Percentiles rank a stretch among this genome's conserved stretches.
Conservation (phyloP, 257 asterid genomes). For the Solanum stenotomum region DNA sequence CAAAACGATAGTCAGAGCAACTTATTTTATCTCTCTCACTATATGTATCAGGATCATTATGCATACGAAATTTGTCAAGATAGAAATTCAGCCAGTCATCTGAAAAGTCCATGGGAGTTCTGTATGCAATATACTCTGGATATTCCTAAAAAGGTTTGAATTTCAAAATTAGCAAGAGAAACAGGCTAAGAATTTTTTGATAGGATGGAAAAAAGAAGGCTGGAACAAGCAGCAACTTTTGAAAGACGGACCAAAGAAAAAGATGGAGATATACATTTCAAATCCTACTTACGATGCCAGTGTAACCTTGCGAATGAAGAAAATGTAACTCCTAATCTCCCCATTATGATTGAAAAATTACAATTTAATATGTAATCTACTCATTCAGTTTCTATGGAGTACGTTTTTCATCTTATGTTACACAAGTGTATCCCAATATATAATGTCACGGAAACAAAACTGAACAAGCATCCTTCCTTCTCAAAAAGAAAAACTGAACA, state of each 20-base stretch:
- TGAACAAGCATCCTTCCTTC: background rate
- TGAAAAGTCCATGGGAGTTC: constrained; percentile 52
- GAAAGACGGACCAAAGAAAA: background rate
- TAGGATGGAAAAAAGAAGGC: background rate
- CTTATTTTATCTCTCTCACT: constrained; percentile 49
- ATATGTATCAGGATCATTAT: constrained; percentile 38
- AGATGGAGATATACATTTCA: background rate
- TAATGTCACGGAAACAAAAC: background rate
- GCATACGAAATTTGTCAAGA: constrained; percentile 81
- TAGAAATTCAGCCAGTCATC: constrained; percentile 97
- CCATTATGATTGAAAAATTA: background rate
- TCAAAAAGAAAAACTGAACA: background rate
- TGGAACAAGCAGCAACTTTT: background rate
- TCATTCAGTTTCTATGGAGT: background rate
- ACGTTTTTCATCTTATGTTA: background rate
- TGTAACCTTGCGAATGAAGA: background rate
- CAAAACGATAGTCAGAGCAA: constrained; percentile 97
- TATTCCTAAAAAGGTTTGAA: constrained; percentile 55
- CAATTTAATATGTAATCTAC: background rate
- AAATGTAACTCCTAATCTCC: background rate
- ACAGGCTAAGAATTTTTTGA: background rate
- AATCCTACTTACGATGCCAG: background rate
- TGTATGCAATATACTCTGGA: constrained; percentile 75
- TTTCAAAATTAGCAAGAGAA: constrained; percentile 1
- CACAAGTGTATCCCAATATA: background rate